Evolutionary conservation across 192 early-diverging fungal species (phyloP), one percentile per base, ranked within the genome.

Genomic region (Coemansia sp.): DNA sequence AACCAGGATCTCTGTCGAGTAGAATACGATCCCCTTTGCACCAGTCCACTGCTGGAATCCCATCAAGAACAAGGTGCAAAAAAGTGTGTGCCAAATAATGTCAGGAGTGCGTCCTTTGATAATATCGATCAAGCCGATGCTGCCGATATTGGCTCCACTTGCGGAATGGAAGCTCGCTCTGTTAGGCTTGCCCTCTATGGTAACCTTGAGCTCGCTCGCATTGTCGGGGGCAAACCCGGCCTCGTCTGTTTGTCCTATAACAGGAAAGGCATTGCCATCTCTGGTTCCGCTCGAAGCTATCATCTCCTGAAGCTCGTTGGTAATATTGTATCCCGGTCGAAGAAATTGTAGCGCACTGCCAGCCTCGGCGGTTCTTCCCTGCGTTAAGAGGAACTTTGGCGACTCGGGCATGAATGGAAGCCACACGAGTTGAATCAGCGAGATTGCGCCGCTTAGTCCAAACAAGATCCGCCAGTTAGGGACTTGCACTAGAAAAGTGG

Each of bases 1-100:
- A 6, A 79, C 74, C 70, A 95, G 88, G 22, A 95, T 93, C 3
- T 88, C 89, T 4, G 95, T 92, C 13, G 88, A 91, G 71, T 95
- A 96, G 78, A 91, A 94, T 60, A 94, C 89, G 24, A 94, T 84
- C 16, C 90, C 93, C 69, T 93, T 94, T 69, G 94, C 88, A 39
- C 93, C 95, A 24, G 88, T 89, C 67, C 94, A 87, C 72, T 96
- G 95, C 80, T 96, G 95, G 55, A 87, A 76, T 0, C 90, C 79
- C 77, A 94, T 92, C 31, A 94, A 62, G 3, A 87, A 80, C 66
- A 94, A 64, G 16, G 90, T 88, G 40, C 87, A 86, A 13, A 93
- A 64, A 1, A 94, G 79, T 13, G 87, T 77, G 20, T 79, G 75
- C 31, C 87, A 75, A 53, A 93, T 83, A n/a, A 86, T 78, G 36